Conservation (phyloP, 306 rosid species). For the Calophaca sinica region DNA sequence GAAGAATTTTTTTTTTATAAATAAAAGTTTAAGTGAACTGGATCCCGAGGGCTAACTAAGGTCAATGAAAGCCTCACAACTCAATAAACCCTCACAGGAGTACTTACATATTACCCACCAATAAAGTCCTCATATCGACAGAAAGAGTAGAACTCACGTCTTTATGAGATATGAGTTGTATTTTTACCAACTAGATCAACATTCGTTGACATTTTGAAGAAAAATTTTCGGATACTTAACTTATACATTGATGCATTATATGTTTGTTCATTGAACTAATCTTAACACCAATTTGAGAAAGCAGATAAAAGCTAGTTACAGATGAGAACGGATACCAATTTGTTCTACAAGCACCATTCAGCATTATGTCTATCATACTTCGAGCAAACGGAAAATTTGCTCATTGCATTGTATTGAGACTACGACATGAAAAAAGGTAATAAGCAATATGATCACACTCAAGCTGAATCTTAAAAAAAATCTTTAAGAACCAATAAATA, state of each 20-base stretch:
- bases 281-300: conserved; percentile 2
- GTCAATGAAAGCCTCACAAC: too few species aligned
- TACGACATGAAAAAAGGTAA: conserved; percentile 19
- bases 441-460: conserved; percentile 45
- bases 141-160: too few species aligned
- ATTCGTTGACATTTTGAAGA: too few species aligned
- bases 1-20: too few species aligned
- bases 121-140: too few species aligned
- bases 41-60: too few species aligned
- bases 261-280: background rate
- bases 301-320: conserved; percentile 21
- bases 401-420: conserved; percentile 30
- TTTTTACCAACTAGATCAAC: too few species aligned
- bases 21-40: too few species aligned
- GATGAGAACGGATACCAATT: background rate
- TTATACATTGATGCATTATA: background rate
- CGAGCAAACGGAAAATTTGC: conserved; percentile 46
- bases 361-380: conserved; percentile 23
- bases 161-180: too few species aligned
- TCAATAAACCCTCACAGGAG: too few species aligned
- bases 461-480: conserved; percentile 37
- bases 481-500: conserved; percentile 48
- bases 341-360: conserved; percentile 41
- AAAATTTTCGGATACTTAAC: too few species aligned
- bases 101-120: too few species aligned